phyloP scores from a whole-genome alignment of 1,139 yeast species.

The Blastobotrys arbuscula region DNA sequence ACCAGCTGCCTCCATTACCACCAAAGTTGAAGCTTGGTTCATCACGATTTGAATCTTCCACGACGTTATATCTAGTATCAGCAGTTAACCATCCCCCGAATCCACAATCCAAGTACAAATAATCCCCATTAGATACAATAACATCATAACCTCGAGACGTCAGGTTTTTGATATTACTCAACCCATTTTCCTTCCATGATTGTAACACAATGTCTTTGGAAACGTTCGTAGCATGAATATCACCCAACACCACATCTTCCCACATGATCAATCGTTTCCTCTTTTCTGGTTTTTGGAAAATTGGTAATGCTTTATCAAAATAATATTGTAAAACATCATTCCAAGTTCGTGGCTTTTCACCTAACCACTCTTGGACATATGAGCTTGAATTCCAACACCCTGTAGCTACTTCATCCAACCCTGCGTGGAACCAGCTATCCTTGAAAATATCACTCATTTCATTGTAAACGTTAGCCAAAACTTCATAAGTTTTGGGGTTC shows the following conservation, averaged over 20 bases:
- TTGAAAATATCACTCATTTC: constrained; percentile 35
- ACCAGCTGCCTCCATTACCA: constrained; percentile 44
- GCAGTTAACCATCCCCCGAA: constrained; percentile 42
- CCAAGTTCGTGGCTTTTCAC: constrained; percentile 28
- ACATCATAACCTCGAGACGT: constrained; percentile 42
- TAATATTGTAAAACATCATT: constrained; percentile 38
- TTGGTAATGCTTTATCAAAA: constrained; percentile 37
- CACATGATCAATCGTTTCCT: constrained; percentile 38
- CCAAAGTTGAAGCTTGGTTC: constrained; percentile 32
- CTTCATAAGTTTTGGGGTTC: constrained; percentile 15
- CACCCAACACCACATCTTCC: constrained; percentile 40
- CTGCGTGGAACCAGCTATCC: constrained; percentile 43
- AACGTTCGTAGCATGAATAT: constrained; percentile 24
- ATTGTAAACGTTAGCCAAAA: constrained; percentile 15
- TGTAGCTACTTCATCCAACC: constrained; percentile 40
- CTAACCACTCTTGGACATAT: constrained; percentile 29
- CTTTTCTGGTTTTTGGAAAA: constrained; percentile 27
- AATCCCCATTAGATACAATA: constrained; percentile 38
- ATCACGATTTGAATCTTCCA: constrained; percentile 25
- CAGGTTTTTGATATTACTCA: constrained; percentile 32
- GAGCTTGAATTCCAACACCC: constrained; percentile 37
- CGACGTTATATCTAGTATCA: constrained; percentile 35
- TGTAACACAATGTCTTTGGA: constrained; percentile 37
- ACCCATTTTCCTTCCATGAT: constrained; percentile 35
- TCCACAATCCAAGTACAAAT: constrained; percentile 47